Base-by-base conservation (phyloP, 1,284 basidiomycete species). In the Boletellus deceptivus region DNA sequence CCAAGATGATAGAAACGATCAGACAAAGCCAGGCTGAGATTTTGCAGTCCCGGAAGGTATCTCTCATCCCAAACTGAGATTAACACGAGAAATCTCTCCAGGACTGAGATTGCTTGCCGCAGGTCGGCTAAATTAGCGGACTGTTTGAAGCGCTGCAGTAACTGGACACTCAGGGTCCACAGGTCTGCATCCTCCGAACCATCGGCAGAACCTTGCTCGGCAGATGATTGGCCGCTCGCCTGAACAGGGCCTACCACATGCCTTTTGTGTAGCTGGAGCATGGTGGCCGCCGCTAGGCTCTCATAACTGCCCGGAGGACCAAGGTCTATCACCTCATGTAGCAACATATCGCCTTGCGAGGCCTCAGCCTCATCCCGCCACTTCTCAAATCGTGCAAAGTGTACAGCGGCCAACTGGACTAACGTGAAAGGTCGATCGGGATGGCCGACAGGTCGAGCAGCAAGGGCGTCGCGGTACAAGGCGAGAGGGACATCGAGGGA, bases 341-440 rank as follows among this genome's bases (percentile, higher is more conserved):
- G 40, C 0, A 49, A 34, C 22, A 11, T 17, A 8, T 44, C 36
- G 3, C 48, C 48, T 3, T 41, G n/a, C 17, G 34, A 9, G 10
- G 37, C 37, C 4, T 59, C 50, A 14, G 1, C 27, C 24, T 34
- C 43, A 20, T 35, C 17, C 3, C 17, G 3, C 20, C 20, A 8
- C 20, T 36, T 27, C 33, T 31, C 53, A 4, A 27, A 59, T 27
- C 54, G 49, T n/a, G 38, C 20, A 1, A 56, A 42, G 25, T 22
- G 34, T 4, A 54, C 41, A 2, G 41, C 25, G 8, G 53, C 48
- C n/a, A 54, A 24, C 10, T 54, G 37, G 20, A 57, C 44, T 20
- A 57, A 33, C 2, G 46, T 56, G 16, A 29, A 33, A 2, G 50
- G 43, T 17, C 43, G 54, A 13, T 55, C 54, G n/a, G 20, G 43